Base-by-base conservation (phyloP, 2,329 filamentous ascomycete species). In the Stemphylium lycopersici region DNA sequence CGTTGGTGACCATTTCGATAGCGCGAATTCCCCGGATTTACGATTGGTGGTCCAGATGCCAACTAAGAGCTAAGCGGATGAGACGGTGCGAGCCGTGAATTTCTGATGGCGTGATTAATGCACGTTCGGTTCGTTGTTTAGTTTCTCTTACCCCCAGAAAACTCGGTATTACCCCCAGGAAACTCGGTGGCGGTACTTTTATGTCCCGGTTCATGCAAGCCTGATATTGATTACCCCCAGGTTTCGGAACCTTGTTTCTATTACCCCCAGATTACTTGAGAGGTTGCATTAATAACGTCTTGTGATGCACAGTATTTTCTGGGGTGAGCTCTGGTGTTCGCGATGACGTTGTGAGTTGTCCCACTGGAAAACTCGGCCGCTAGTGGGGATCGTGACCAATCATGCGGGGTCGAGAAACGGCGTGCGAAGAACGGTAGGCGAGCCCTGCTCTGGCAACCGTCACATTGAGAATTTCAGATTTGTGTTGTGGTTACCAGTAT, bases 231-330 rank as follows among this genome's bases (percentile, higher is more conserved):
- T 61, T 64, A 62, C 62, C 55, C 55, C 50, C 55, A 55, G 53
- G 48, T 56, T 54, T 59, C 54, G 50, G 46, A 46, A 55, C 40
- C 29, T 47, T 37, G 57, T 69, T 70, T 66, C 59, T 66, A 45
- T 69, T 69, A 70, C 67, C 67, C 63, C 61, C 54, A 51, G 50
- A 66, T 70, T 70, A 71, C 62, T 41, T 69, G 66, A 70, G 59
- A 50, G 13, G 10, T 46, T 36, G 60, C 49, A 31, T 33, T 39
- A 46, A 39, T 34, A 46, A 39, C 37, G 56, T 58, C 62, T 62
- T 52, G 63, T 68, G 65, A 69, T 66, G 59, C 43, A 57, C 29
- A 51, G 57, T 57, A 41, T 55, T 42, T 59, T 56, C 52, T 56
- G 48, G 33, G 29, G 41, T 55, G 41, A 55, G 34, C 43, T 43